phyloP scores from a whole-genome alignment of 2,329 filamentous ascomycete species.

The Onygenales sp. region DNA sequence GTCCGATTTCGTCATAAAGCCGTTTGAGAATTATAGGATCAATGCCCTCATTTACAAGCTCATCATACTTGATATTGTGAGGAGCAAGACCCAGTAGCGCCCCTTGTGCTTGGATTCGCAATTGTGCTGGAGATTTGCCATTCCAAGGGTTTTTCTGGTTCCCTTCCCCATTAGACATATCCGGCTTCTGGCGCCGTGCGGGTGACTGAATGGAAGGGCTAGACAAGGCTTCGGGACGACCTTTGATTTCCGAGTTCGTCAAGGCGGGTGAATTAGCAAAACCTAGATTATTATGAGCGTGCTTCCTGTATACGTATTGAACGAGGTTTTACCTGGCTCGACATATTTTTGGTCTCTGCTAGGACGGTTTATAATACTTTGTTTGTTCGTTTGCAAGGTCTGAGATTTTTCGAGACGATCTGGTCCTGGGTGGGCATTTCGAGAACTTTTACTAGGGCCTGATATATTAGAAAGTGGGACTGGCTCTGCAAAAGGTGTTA shows the following conservation, averaged over 20 bases:
- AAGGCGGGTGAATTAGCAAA: background rate
- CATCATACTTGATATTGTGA: constrained; percentile 62
- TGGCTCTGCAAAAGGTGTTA: background rate
- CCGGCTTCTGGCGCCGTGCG: background rate
- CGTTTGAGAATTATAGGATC: constrained; percentile 52
- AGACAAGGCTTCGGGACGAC: background rate
- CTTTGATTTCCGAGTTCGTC: background rate
- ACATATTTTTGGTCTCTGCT: background rate
- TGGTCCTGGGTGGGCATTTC: background rate
- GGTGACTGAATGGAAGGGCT: background rate
- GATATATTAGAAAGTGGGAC: background rate
- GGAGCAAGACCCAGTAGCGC: constrained; percentile 54
- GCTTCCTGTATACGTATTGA: background rate
- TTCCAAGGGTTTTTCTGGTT: background rate
- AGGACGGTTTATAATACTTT: background rate
- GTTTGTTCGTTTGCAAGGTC: background rate
- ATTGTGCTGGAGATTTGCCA: constrained; percentile 26
- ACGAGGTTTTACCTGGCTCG: background rate
- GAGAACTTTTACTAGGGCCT: background rate
- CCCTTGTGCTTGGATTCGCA: constrained; percentile 47
- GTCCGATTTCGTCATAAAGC: constrained; percentile 60
- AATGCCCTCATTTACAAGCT: constrained; percentile 65
- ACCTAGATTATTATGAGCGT: background rate
- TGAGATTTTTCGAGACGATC: background rate
- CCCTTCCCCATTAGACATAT: background rate